Conservation (phyloP, 768 basidiomycete species). For the Rhizopogon vulgaris region DNA sequence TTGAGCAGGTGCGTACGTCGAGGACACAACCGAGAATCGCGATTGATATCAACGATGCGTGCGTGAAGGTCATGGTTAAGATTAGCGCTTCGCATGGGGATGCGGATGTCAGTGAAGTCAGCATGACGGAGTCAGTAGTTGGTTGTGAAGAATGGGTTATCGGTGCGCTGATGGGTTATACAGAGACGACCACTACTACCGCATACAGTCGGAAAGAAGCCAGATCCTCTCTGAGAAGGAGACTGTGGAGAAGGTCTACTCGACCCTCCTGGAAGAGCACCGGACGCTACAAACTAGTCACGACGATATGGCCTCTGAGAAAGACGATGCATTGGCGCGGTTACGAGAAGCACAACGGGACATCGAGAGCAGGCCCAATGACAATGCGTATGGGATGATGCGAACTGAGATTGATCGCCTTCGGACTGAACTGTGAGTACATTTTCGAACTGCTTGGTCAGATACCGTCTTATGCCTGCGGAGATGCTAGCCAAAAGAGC, state of each 20-base stretch:
- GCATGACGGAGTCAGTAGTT: conserved; percentile 73
- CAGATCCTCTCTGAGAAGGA: conserved; percentile 80
- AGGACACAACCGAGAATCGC: neutral
- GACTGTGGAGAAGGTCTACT: conserved; percentile 77
- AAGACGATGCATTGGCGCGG: conserved; percentile 64
- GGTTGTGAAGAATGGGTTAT: conserved; percentile 1
- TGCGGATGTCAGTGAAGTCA: conserved; percentile 45
- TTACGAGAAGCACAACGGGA: conserved; percentile 57
- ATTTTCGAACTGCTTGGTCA: neutral
- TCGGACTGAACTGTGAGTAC: conserved; percentile 75
- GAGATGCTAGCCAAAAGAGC: conserved; percentile 73
- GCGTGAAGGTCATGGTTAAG: conserved; percentile 66
- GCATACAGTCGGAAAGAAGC: conserved; percentile 74
- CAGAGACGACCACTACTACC: conserved; percentile 88
- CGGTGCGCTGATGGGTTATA: conserved; percentile 6
- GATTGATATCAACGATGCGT: neutral
- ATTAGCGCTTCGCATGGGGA: conserved; percentile 48
- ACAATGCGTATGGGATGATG: conserved; percentile 72
- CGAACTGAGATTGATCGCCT: conserved; percentile 79
- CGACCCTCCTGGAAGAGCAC: conserved; percentile 70
- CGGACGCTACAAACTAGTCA: conserved; percentile 64
- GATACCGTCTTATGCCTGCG: conserved; percentile 19
- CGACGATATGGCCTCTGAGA: conserved; percentile 74
- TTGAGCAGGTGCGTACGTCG: conserved; percentile 67
- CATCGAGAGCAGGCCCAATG: conserved; percentile 52